Evolutionary conservation across 2,329 filamentous ascomycete genomes (phyloP), one percentile per base, ranked within the genome.

Genomic region (Nothopassalora personata): DNA sequence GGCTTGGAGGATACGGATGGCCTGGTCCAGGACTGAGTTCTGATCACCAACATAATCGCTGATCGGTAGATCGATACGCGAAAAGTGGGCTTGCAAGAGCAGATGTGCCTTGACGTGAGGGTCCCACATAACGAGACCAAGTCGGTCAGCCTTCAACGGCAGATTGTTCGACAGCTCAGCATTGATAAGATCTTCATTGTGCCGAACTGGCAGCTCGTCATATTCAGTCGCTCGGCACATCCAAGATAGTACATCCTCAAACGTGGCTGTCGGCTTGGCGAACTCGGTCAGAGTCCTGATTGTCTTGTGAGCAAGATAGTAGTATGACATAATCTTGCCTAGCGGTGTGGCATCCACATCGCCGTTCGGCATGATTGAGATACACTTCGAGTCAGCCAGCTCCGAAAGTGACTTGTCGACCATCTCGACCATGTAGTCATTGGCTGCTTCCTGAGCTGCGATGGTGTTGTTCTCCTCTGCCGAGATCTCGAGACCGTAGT

Each of bases 321-420:
- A 99, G 80, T 97, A 99, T 73, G 90, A 96, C 91, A 97, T 97
- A 71, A 99, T 97, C 78, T 96, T 97, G 68, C 94, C 94, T 6
- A 97, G 82, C 0, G 93, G 87, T 0, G 94, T 97, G 0, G 93
- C 80, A 67, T 96, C 89, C 30, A 99, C 86, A 66, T 96, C 89
- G 47, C 93, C 93, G 64, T 94, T 96, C 48, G 88, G 86, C 68
- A 90, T 88, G 3, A 95, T 81, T 18, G 87, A 82, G 15, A 96
- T 85, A 76, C 94, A 99, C 56, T 87, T 87, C 1, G 92, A 97
- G 62, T 89, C 83, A 0, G 87, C 88, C 4, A 99, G 83, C 70
- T 96, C 91, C 27, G 79, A 79, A 8, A 99, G 82, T 0, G 93
- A 96, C 60, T 87, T 88, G 70, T 93, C 90, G 6, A 99, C 93